Evolutionary conservation across 805 yeast genomes (phyloP).

Genomic region (Yamadazyma insecticola): DNA sequence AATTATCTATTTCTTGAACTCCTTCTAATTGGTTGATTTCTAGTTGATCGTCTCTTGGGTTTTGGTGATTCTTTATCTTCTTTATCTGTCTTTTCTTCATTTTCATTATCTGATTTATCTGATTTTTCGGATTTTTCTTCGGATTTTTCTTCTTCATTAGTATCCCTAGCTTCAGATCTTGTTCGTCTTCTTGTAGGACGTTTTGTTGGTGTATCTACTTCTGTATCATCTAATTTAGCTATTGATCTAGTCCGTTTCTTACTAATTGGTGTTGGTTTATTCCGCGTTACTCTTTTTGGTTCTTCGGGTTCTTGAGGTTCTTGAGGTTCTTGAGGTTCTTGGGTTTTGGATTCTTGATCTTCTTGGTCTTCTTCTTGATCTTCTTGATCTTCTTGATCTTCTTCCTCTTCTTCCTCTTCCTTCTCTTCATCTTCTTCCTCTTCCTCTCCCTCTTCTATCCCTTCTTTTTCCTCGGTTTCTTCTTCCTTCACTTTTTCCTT

Average conservation of each 20-base stretch:
- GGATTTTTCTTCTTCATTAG: conserved; percentile 8
- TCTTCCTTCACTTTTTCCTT: conserved; percentile 6
- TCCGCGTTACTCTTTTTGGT: too few relatives aligned
- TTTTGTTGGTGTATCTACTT: conserved; percentile 2
- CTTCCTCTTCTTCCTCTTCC: conserved; percentile 13
- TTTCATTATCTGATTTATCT: conserved; percentile 8
- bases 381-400: conserved; percentile 10
- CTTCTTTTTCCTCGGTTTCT: conserved; percentile 11
- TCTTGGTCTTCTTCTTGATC: conserved; percentile 6
- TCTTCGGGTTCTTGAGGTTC: too few relatives aligned
- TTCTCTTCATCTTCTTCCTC: conserved; percentile 14
- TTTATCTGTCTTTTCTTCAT: conserved; percentile 16
- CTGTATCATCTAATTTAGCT: conserved; percentile 8
- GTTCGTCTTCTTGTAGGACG: conserved; percentile 5
- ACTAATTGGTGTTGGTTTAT: too few relatives aligned
- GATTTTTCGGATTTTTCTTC: conserved; percentile 13
- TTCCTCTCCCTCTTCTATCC: conserved; percentile 7
- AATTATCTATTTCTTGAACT: conserved; percentile 15
- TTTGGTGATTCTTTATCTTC: conserved; percentile 9
- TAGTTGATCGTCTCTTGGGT: conserved; percentile 4
- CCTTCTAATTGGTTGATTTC: conserved; percentile 13
- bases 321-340: too few relatives aligned
- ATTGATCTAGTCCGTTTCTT: conserved; percentile 5
- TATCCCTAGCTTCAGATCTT: conserved; percentile 5
- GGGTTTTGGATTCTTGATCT: too few relatives aligned